Percentiles rank a stretch among this genome's conserved stretches.
Conservation (phyloP, 2,329 filamentous ascomycete genomes). For the Talaromyces rugulosus region DNA sequence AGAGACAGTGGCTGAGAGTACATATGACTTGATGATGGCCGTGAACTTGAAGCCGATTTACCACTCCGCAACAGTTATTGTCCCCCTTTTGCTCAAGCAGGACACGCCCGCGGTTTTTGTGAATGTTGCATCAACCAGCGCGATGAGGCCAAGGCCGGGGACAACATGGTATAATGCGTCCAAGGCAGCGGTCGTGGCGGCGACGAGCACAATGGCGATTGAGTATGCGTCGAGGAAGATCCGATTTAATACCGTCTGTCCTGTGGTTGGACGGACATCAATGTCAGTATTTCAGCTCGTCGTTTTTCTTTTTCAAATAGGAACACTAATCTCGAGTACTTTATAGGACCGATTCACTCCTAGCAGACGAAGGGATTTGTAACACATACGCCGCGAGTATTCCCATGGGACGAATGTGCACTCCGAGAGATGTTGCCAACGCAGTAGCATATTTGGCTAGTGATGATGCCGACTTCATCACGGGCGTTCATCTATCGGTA, state of each 20-base stretch:
- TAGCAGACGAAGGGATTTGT: slow-evolving; percentile 42
- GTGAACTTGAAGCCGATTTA: slow-evolving; percentile 40
- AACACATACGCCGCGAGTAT: slow-evolving; percentile 41
- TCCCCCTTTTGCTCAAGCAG: slow-evolving; percentile 32
- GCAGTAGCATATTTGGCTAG: slow-evolving; percentile 68
- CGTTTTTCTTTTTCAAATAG: slow-evolving; percentile 46
- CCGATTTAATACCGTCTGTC: slow-evolving; percentile 22
- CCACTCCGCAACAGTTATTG: slow-evolving; percentile 26
- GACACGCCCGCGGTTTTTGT: slow-evolving; percentile 33
- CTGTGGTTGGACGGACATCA: slow-evolving; percentile 19
- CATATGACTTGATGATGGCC: slow-evolving; percentile 35
- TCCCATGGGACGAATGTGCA: slow-evolving; percentile 39
- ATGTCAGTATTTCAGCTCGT: slow-evolving; percentile 12
- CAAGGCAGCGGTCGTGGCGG: slow-evolving; percentile 33
- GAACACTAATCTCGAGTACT: too few species aligned
- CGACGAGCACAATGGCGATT: slow-evolving; percentile 20
- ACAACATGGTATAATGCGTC: slow-evolving; percentile 40
- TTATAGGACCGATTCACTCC: slow-evolving; percentile 59
- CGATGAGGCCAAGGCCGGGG: slow-evolving; percentile 32
- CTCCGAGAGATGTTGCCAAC: slow-evolving; percentile 63
- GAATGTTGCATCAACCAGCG: slow-evolving; percentile 36
- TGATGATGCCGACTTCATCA: slow-evolving; percentile 68
- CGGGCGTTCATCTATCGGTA: slow-evolving; percentile 59
- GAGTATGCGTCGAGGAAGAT: slow-evolving; percentile 22
- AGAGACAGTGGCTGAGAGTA: slow-evolving; percentile 31